Base-by-base conservation (phyloP, 176 grass and related monocot genomes). In the Tuctoria greenei region DNA sequence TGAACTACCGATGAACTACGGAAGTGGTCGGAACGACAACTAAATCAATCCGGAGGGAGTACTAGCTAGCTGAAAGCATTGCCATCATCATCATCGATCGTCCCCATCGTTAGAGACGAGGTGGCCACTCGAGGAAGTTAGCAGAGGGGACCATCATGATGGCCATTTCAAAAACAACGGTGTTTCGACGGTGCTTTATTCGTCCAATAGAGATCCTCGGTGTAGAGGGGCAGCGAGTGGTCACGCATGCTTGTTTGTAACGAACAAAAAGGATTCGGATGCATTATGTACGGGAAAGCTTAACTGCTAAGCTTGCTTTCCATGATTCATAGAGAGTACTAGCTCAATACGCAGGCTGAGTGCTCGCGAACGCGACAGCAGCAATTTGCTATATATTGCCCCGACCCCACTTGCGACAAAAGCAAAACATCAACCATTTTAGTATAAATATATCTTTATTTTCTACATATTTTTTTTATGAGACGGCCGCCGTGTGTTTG, bases 111-210 rank as follows among this genome's bases (percentile, higher is more conserved):
- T 78, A 67, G 75, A 51, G 50, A 58, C 51, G 24, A 66, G 79
- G n/a, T n/a, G n/a, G 43, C 78, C 67, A 59, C 39, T 66, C 41
- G 67, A 21, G 17, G 36, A 20, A 66, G 31, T 83, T 87, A 87
- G 74, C 73, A 80, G 79, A 80, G 79, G 79, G 68, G 43, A 10
- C 79, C 85, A 82, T 73, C 85, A 77, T 35, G 38, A 72, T 66
- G 84, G 3, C 6, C 67, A 64, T 81, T 74, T 51, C 1, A 76
- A 76, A 71, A 82, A 28, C 46, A 44, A 20, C 31, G 66, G 38
- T 39, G 50, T 41, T n/a, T n/a, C 44, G 77, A 80, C 73, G 37
- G 79, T 34, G 65, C 76, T 45, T 64, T 41, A 45, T 58, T 61
- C 64, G 7, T 20, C 45, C 13, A 11, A 16, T 25, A 34, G 25